Conservation (phyloP, 2,329 filamentous ascomycete genomes). For the Pestalotiopsis sp. region DNA sequence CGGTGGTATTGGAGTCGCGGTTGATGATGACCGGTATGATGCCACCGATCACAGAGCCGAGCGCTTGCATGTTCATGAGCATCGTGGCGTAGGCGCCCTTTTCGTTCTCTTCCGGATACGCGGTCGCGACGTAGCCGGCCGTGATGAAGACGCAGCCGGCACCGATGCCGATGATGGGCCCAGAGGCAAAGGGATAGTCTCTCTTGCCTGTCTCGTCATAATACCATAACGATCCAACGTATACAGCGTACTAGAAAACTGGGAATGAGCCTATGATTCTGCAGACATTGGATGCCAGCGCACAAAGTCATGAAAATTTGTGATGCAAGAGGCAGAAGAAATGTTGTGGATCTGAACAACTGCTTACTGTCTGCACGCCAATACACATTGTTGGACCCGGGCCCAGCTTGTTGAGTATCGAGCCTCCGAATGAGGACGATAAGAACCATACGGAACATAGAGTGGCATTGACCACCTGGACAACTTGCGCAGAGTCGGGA, state of each 20-base stretch:
- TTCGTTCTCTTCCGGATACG: conserved; percentile 35
- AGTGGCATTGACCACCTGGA: conserved; percentile 29
- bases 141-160: conserved; percentile 33
- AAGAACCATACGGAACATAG: conserved; percentile 33
- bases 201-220: conserved; percentile 27
- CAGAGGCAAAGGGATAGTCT: conserved; percentile 26
- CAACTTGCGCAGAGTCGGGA: conserved; percentile 26
- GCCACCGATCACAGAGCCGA: conserved; percentile 29
- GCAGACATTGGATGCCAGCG: too few species aligned
- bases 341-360: too few species aligned
- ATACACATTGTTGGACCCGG: conserved; percentile 23
- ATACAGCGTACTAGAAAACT: conserved; percentile 24
- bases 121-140: conserved; percentile 32
- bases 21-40: conserved; percentile 32
- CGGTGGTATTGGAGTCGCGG: conserved; percentile 18
- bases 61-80: conserved; percentile 30
- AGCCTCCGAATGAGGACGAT: conserved; percentile 27
- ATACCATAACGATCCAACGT: conserved; percentile 32
- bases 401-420: conserved; percentile 28
- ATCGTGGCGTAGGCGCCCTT: conserved; percentile 32
- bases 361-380: conserved; percentile 20
- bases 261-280: not conserved
- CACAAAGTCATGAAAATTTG: not conserved
- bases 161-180: conserved; percentile 30
- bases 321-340: not conserved